Conservation (phyloP, 371 early-diverging fungal species). For the Circinella minor region DNA sequence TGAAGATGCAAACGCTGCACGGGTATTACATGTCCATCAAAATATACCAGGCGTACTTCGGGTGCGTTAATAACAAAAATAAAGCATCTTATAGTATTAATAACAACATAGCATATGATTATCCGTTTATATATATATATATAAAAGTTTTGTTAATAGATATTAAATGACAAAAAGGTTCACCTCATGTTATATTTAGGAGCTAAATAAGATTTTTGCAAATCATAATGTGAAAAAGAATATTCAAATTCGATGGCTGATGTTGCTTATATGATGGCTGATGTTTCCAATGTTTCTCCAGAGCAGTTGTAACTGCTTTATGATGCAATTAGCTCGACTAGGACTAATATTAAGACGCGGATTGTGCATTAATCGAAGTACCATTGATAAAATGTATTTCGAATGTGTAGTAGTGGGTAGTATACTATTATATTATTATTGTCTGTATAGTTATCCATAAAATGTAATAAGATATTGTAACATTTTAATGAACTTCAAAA, state of each 20-base stretch:
- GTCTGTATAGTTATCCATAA: too few relatives aligned
- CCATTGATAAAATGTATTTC: too few relatives aligned
- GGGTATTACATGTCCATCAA: constrained; percentile 91
- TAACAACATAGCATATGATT: too few relatives aligned
- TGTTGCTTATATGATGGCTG: constrained; percentile 95
- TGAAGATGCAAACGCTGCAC: constrained; percentile 71
- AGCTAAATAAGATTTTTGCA: constrained; percentile 92
- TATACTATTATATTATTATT: too few relatives aligned
- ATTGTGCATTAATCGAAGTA: constrained; percentile 64
- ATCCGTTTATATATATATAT: background rate
- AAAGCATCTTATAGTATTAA: background rate
- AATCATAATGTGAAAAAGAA: constrained; percentile 96
- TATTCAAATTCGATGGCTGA: constrained; percentile 92
- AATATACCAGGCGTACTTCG: constrained; percentile 96
- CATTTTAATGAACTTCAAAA: too few relatives aligned
- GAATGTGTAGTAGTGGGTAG: too few relatives aligned
- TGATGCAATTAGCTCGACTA: constrained; percentile 66
- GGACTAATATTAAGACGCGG: constrained; percentile 81
- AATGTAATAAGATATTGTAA: too few relatives aligned
- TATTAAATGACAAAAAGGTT: background rate
- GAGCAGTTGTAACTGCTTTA: constrained; percentile 75
- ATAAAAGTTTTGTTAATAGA: background rate
- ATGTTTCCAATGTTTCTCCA: constrained; percentile 77
- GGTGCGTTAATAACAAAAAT: constrained; percentile 7
- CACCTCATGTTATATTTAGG: constrained; percentile 31